Base-by-base conservation (phyloP, 2,329 filamentous ascomycete genomes). In the Cladophialophora bantiana region DNA sequence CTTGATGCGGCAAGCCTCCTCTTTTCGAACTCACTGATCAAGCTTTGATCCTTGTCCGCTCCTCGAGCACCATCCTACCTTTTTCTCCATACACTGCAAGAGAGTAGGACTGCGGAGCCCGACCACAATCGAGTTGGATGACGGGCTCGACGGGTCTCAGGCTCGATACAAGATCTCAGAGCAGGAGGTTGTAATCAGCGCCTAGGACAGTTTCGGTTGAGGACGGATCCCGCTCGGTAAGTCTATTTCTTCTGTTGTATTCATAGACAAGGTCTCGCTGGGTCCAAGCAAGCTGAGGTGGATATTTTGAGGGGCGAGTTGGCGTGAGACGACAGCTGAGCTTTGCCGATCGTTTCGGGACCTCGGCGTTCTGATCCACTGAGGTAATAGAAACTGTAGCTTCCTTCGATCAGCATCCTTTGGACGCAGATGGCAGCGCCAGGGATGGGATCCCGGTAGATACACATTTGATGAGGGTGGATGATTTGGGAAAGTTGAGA, bases 281-380 rank as follows among this genome's bases (percentile, higher is more conserved):
- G 45, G 20, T 26, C 45, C 18, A 12, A 50, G 18, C 45, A 20
- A 50, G 45, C 45, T 50, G 45, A 50, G 45, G 45, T 50, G 45
- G 45, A 50, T 26, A 20, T 50, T 50, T 50, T 18, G 45, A 50
- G 45, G 10, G 45, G 45, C 45, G 18, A 50, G 18, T 50, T 50
- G 18, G 45, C n/a, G 45, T 50, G 45, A 50, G 45, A 50, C 7
- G 45, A 10, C 18, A 50, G 45, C 45, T 50, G 45, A 50, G 18
- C 45, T 50, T 50, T 26, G 45, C 45, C 45, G 20, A 50, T 50
- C 45, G 20, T 50, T 20, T 50, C 45, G 18, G 18, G 5, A 3
- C 18, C 45, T 50, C 45, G n/a, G 45, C 45, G n/a, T 20, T 20
- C 18, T 26, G 45, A 10, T 50, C 26, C 6, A 26, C 12, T 50